Conservation (phyloP, 2,329 filamentous ascomycete species). For the Colletotrichum cordylinicola region DNA sequence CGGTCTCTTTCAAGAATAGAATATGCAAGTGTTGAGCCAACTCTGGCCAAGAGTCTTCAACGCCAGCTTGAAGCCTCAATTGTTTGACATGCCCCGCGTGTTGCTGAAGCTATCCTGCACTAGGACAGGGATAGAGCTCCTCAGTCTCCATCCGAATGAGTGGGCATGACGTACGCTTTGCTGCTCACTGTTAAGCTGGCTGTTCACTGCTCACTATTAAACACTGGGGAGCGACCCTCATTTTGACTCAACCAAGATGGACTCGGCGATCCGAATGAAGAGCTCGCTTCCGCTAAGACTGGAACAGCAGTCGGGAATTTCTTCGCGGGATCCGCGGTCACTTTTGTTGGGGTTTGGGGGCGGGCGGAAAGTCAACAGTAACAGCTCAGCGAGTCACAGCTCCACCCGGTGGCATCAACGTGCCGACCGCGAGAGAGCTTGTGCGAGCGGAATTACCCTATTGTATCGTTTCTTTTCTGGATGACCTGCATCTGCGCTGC, state of each 20-base stretch:
- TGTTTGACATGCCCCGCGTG: background rate
- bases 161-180: background rate
- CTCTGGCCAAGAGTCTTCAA: background rate
- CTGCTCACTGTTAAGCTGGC: background rate
- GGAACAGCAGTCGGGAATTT: background rate
- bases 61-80: background rate
- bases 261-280: background rate
- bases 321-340: background rate
- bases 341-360: slow-evolving; percentile 1
- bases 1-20: background rate
- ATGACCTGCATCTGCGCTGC: slow-evolving; percentile 7
- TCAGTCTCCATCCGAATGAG: background rate
- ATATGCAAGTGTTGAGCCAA: background rate
- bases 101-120: background rate
- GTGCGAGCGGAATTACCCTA: background rate
- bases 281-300: background rate
- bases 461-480: slow-evolving; percentile 13
- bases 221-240: background rate
- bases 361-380: background rate
- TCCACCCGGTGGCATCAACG: background rate
- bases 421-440: background rate
- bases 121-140: background rate
- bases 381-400: background rate
- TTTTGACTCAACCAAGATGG: background rate
- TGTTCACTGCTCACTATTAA: background rate